phyloP scores from a whole-genome alignment of 2,329 filamentous ascomycete species.

The Stemphylium beticola region DNA sequence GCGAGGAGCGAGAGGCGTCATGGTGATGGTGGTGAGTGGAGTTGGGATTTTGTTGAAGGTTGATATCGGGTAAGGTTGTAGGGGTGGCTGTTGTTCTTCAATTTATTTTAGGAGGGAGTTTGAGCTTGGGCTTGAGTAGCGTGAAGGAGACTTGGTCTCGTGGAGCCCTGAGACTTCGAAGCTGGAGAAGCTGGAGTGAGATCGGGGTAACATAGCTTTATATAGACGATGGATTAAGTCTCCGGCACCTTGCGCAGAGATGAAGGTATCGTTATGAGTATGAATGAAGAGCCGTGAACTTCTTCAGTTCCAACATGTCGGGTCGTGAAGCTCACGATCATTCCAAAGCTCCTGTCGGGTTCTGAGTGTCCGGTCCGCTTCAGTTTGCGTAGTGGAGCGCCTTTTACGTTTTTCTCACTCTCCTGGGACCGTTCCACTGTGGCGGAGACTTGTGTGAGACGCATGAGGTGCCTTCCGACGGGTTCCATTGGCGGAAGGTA shows the following conservation, averaged over 20 bases:
- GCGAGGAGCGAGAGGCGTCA: conserved; percentile 3
- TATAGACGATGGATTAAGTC: conserved; percentile 3
- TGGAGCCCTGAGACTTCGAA: background rate
- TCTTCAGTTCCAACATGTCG: background rate
- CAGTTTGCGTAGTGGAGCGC: background rate
- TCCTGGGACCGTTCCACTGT: background rate
- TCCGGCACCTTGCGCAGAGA: background rate
- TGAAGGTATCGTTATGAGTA: background rate
- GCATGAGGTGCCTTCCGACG: background rate
- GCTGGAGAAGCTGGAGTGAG: background rate
- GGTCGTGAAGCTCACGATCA: background rate
- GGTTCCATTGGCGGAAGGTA: conserved; percentile 1
- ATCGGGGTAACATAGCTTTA: background rate
- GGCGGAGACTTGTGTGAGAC: background rate
- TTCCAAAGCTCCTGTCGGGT: background rate
- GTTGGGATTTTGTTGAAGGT: conserved; percentile 6
- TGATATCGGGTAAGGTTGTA: background rate
- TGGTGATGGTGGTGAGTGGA: conserved; percentile 3
- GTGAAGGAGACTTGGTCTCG: background rate
- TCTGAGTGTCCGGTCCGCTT: conserved; percentile 1
- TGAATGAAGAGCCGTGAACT: background rate
- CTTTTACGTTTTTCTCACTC: conserved; percentile 1
- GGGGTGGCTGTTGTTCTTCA: background rate
- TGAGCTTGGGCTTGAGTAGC: background rate
- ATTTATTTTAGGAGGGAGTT: background rate